phyloP scores from a whole-genome alignment of 1,284 basidiomycete species.

The Porodaedalea pini region DNA sequence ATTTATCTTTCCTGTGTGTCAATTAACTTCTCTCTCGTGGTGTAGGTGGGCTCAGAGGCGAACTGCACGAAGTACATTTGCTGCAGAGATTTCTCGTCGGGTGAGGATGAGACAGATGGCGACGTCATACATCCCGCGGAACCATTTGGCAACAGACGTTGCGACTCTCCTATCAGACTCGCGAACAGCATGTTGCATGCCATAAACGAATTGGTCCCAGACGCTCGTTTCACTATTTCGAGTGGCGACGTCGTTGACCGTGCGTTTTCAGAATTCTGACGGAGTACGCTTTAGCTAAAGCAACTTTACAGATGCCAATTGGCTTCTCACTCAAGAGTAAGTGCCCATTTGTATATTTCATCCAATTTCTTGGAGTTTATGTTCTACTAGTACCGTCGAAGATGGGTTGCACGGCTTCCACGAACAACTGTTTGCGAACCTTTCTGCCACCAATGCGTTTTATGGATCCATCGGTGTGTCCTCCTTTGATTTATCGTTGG shows the following conservation, averaged over 20 bases:
- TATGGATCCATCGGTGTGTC: constrained; percentile 5
- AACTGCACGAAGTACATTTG: constrained; percentile 58
- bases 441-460: constrained; percentile 5
- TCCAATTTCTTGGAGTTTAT: neutral
- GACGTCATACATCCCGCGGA: constrained; percentile 39
- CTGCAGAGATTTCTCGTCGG: constrained; percentile 43
- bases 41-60: constrained; percentile 45
- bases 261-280: constrained; percentile 24
- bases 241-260: constrained; percentile 63
- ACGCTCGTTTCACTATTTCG: constrained; percentile 50
- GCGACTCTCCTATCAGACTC: constrained; percentile 46
- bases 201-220: constrained; percentile 34
- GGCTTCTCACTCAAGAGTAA: constrained; percentile 43
- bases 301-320: constrained; percentile 37
- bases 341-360: constrained; percentile 27
- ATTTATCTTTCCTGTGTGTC: neutral
- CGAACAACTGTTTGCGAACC: constrained; percentile 5
- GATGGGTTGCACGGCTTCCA: constrained; percentile 16
- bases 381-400: constrained; percentile 9
- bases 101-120: neutral
- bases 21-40: neutral
- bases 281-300: neutral
- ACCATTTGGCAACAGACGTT: constrained; percentile 44
- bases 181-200: constrained; percentile 50
- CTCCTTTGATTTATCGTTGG: neutral